Percentiles rank a stretch among this genome's conserved stretches.
These are phyloP conservation scores for Penicillium sp. DNA, from an alignment of 2,329 filamentous ascomycete genomes.

Conservation along the genomic window DNA sequence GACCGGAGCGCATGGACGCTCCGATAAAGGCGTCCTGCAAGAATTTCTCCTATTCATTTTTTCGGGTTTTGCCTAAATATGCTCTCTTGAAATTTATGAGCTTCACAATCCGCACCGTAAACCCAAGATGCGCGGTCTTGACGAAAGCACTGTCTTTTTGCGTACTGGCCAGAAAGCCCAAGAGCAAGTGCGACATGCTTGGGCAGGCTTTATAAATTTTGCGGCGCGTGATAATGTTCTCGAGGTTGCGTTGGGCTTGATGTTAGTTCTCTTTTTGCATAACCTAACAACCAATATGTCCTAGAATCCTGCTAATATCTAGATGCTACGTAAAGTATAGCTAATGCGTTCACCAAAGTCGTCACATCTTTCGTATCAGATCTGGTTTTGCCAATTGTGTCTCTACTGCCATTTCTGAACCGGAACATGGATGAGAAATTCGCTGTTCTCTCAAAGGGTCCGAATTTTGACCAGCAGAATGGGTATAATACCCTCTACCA, in stretches of 20 bases:
- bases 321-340: slow-evolving; percentile 47
- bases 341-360: slow-evolving; percentile 67
- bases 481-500: slow-evolving; percentile 70
- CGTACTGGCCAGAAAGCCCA: slow-evolving; percentile 40
- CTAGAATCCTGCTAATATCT: background rate
- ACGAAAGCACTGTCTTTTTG: slow-evolving; percentile 33
- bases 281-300: background rate
- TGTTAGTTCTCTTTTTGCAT: slow-evolving; percentile 46
- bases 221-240: slow-evolving; percentile 72
- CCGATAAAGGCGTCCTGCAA: background rate
- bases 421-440: slow-evolving; percentile 74
- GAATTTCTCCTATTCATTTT: background rate
- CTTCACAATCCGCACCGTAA: background rate
- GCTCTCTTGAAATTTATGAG: background rate
- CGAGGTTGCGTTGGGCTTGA: slow-evolving; percentile 71
- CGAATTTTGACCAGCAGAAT: slow-evolving; percentile 48
- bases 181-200: slow-evolving; percentile 51
- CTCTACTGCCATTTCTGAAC: slow-evolving; percentile 65
- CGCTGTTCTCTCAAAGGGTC: slow-evolving; percentile 60
- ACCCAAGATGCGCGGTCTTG: slow-evolving; percentile 29
- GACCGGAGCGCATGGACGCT: background rate
- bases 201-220: slow-evolving; percentile 68
- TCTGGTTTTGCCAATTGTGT: slow-evolving; percentile 67
- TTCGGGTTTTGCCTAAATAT: background rate
- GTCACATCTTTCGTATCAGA: slow-evolving; percentile 71